Base-by-base conservation (phyloP, 305 asterid genomes). In the Fraxinus greggii region DNA sequence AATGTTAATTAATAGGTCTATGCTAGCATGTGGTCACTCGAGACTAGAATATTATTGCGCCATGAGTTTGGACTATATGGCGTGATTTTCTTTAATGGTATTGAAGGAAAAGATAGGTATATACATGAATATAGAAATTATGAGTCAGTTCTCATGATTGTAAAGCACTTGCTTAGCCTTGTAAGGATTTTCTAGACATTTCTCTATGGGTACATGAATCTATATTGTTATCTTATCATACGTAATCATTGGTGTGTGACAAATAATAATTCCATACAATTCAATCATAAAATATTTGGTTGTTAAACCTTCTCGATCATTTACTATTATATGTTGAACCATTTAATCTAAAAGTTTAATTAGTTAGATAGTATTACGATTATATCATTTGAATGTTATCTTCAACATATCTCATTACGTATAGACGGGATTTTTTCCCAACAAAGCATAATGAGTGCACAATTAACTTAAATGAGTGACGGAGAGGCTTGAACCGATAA, bases 41-140 rank as follows among this genome's bases (percentile, higher is more conserved):
- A 29, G 74, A 67, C 19, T 4, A 56, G 73, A 19, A 51, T 77
- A 56, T 13, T 15, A 69, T 9, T 56, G 10, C 59, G 19, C 45
- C 9, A 35, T 59, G 17, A 12, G 0, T 76, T 8, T 76, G 70
- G 79, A 76, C 79, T 48, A 76, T 40, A 23, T 54, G 33, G 33
- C 61, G 24, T 76, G 79, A 26, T 42, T 24, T 54, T 45, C 13
- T 45, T 76, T 76, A 23, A 4, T 76, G 19, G 19, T 28, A 13
- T 23, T 76, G 26, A 76, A 56, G 33, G 45, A 61, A 79, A 65
- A 65, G 59, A 72, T 67, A 65, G 42, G 76, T 40, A 72, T 15
- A 48, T 70, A 75, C 59, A 79, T 69, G 80, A 84, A 78, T 80
- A 77, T 82, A 86, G 78, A 83, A 82, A 84, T 78, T 82, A 86